Base-by-base conservation (phyloP, 768 basidiomycete genomes). In the Collybia sp. region DNA sequence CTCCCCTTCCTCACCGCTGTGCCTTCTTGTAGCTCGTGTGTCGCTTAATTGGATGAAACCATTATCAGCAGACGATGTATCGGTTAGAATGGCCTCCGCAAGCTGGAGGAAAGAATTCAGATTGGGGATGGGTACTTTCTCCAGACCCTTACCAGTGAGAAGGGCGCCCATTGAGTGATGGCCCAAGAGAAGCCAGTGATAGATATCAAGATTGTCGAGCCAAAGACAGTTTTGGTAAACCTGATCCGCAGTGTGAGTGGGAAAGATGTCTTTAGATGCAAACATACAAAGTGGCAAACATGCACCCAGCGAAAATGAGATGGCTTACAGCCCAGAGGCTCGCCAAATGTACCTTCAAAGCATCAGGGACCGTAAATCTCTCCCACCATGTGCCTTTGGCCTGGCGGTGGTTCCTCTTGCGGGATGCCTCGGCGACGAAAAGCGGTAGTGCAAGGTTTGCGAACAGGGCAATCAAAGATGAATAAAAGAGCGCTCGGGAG, bases 101-200 rank as follows among this genome's bases (percentile, higher is more conserved):
- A 95, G 82, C 87, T 88, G 55, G 10, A 40, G 10, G 19, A 43
- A n/a, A 19, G 31, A 47, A 6, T 34, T 20, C 20, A 25, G 8
- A 25, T 8, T 3, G 25, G 3, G 25, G 4, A 25, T 25, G 4
- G 25, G 25, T 25, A 8, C 25, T 4, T 25, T 25, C 8, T 25
- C n/a, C 8, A 8, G 25, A 25, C 13, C 67, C 81, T 40, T 52
- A 94, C 91, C 58, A 98, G 64, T 0, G 92, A 82, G 65, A 91
- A 95, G 2, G 94, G 94, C 2, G 84, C 92, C 95, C 94, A 97
- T 63, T 87, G 85, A 0, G 85, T 79, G 43, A 97, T 75, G 5
- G 93, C 92, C 90, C 88, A 96, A n/a, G 88, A 85, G 55, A 96
- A 85, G 0, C 95, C 95, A 6, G 85, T 84, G 11, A 88, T 53